Conservation (phyloP, 208 protist genomes). For the Tritrichomonas musculus region DNA sequence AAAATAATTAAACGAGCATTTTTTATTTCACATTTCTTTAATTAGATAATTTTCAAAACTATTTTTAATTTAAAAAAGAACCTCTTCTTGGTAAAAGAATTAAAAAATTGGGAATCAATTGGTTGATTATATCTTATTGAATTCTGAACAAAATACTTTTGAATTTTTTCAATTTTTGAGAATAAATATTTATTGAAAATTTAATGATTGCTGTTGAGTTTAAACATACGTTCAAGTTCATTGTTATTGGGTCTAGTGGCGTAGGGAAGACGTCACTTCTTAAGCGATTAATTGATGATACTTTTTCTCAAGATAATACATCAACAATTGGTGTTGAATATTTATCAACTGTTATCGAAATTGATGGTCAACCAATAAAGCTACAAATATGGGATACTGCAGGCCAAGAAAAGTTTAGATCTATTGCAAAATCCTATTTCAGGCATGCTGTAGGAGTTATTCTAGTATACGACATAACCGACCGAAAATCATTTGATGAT, state of each 20-base stretch:
- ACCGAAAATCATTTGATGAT: slow-evolving; percentile 22
- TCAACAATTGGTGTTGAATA: slow-evolving; percentile 33
- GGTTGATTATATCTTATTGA: too few relatives aligned
- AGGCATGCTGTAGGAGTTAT: slow-evolving; percentile 2
- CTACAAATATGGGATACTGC: slow-evolving; percentile 24
- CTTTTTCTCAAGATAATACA: background rate
- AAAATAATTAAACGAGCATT: too few relatives aligned
- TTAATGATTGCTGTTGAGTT: slow-evolving; percentile 15
- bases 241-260: slow-evolving; percentile 13
- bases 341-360: background rate
- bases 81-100: too few relatives aligned
- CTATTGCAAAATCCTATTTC: slow-evolving; percentile 29
- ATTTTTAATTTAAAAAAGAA: too few relatives aligned
- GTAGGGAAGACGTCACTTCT: background rate
- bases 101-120: too few relatives aligned
- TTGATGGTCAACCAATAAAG: background rate
- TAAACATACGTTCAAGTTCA: slow-evolving; percentile 26
- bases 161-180: too few relatives aligned
- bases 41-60: too few relatives aligned
- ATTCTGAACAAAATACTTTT: too few relatives aligned
- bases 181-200: too few relatives aligned
- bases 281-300: background rate
- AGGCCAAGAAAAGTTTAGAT: slow-evolving; percentile 8
- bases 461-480: slow-evolving; percentile 13
- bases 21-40: too few relatives aligned